phyloP scores from a whole-genome alignment of 2,329 filamentous ascomycete genomes.

The Zarea fungicola region DNA sequence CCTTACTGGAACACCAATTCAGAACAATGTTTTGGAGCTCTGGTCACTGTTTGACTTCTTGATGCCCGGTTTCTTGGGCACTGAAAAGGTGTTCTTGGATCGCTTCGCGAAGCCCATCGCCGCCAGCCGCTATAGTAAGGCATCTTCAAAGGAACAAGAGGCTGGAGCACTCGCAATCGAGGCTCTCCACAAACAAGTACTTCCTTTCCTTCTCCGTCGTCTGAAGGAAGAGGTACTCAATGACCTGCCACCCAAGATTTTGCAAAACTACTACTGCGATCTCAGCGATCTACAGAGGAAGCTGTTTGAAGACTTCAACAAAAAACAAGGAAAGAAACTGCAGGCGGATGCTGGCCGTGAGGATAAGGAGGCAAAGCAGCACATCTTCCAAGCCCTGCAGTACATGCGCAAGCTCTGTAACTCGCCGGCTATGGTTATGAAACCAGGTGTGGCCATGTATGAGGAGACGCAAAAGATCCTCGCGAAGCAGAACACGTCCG shows the following conservation, averaged over 20 bases:
- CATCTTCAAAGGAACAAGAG: conserved; percentile 97
- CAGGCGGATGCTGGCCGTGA: conserved; percentile 75
- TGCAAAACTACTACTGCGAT: conserved; percentile 99
- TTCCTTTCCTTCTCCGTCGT: conserved; percentile 91
- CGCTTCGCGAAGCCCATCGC: conserved; percentile 93
- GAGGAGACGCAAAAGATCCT: conserved; percentile 80
- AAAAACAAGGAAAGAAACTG: conserved; percentile 85
- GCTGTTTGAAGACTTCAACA: conserved; percentile 93
- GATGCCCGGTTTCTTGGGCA: conserved; percentile 96
- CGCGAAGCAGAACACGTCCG: conserved; percentile 68
- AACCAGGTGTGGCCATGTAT: conserved; percentile 86
- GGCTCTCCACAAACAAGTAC: conserved; percentile 95
- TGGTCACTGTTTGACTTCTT: conserved; percentile 99
- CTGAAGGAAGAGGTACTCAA: conserved; percentile 97
- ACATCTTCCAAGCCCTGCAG: conserved; percentile 97
- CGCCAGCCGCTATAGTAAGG: conserved; percentile 91
- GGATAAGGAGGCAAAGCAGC: conserved; percentile 91
- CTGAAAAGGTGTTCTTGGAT: conserved; percentile 91
- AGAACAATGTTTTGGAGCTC: conserved; percentile 94
- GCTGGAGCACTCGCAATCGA: conserved; percentile 93
- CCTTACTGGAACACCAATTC: conserved; percentile 92
- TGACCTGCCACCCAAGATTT: conserved; percentile 93
- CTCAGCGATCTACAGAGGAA: conserved; percentile 91
- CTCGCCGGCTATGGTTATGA: conserved; percentile 92
- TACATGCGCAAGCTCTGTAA: conserved; percentile 99